Evolutionary conservation across 2,329 filamentous ascomycete species (phyloP), one percentile per base, ranked within the genome.

Genomic region (Gnomoniopsis smithogilvyi): DNA sequence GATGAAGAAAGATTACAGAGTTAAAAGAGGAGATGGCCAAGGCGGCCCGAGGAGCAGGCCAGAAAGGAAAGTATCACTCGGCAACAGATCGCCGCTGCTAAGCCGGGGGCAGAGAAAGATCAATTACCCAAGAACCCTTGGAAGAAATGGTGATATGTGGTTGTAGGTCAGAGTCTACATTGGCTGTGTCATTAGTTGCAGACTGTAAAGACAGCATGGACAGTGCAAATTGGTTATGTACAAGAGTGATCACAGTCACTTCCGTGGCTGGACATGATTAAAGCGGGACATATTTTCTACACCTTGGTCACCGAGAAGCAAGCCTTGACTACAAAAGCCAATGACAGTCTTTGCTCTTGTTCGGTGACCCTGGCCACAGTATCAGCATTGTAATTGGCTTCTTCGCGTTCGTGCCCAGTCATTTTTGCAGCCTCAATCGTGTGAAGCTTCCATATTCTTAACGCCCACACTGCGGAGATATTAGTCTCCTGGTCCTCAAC

Each of bases 361-460:
- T n/a, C 19, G 21, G 46, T 24, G 14, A 45, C 33, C 8, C 21
- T 45, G 26, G 34, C 52, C 1, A 69, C 59, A 3, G 67, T 60
- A 15, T 66, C 66, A 22, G 68, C 63, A 43, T 70, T 63, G 11
- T 62, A 67, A n/a, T 66, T 65, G 3, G 66, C 70, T 8, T 64
- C 65, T 34, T 69, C 68, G 24, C 67, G 60, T 54, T 71, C 64
- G 45, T 68, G 66, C 52, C 68, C 68, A 11, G 65, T 61, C 11
- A 73, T 57, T 0, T 61, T 66, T 26, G 70, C 62, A 14, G 66
- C 62, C 17, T 76, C 70, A 43, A 77, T 54, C 53, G 76, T 71
- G 62, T 72, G 71, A 14, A 79, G 65, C 63, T 78, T 78, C 74
- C 76, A 77, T 36, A 74, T 71, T 54, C 77, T 67, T 50, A 79